Conservation (phyloP, 1,284 basidiomycete genomes). For the Heliocybe sulcata region DNA sequence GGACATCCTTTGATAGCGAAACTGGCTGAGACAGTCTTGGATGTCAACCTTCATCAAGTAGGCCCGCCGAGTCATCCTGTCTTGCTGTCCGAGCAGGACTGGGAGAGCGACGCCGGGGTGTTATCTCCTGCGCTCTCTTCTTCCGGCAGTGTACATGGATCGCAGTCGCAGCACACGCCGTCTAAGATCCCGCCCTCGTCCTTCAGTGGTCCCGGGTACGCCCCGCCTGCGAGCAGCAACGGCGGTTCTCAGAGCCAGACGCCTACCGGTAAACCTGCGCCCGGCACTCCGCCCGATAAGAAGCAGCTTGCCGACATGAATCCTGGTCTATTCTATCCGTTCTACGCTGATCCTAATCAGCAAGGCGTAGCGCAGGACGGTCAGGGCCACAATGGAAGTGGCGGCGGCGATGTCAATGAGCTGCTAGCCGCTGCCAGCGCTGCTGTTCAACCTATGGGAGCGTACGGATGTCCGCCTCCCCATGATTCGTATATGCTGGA, state of each 20-base stretch:
- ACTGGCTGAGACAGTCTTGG: constrained; percentile 70
- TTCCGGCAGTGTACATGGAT: background rate
- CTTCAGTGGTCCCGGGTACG: background rate
- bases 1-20: constrained; percentile 75
- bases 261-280: constrained; percentile 25
- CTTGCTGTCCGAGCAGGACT: constrained; percentile 60
- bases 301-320: constrained; percentile 52
- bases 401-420: constrained; percentile 36
- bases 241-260: constrained; percentile 10
- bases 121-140: background rate
- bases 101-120: constrained; percentile 44
- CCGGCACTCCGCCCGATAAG: constrained; percentile 11
- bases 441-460: constrained; percentile 32
- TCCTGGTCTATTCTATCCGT: constrained; percentile 63
- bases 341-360: constrained; percentile 52
- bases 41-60: constrained; percentile 55
- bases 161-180: background rate
- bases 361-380: constrained; percentile 7
- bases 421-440: constrained; percentile 45
- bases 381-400: constrained; percentile 11
- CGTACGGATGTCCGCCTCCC: constrained; percentile 44
- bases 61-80: constrained; percentile 49
- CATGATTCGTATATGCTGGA: constrained; percentile 60
- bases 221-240: background rate
- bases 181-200: background rate